Evolutionary conservation across 2,329 filamentous ascomycete genomes (phyloP), one percentile per base, ranked within the genome.

Genomic region (Penicillium verrucosum): DNA sequence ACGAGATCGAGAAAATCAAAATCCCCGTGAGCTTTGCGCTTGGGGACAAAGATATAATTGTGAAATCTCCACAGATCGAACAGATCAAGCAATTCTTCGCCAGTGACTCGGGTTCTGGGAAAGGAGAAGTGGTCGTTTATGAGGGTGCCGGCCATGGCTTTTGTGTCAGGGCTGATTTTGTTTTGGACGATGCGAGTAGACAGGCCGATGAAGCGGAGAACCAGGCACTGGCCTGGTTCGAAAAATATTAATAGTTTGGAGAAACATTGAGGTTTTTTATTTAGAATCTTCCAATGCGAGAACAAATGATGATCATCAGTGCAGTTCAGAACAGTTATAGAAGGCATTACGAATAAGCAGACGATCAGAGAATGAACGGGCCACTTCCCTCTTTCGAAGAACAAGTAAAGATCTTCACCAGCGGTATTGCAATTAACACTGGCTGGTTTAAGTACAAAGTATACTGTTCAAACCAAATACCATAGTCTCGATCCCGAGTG

Each of bases 61-160:
- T 52, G 3, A 52, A 52, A 21, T 1, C n/a, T 21, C 40, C 30
- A 0, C 50, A 52, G 5, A 52, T 45, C 12, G 41, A 45, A 23
- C 23, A 29, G 23, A 45, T 52, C 12, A 32, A 45, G 11, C 29
- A 29, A n/a, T 23, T 52, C 16, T 45, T 52, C 11, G 23, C 23
- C 14, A 21, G 11, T 11, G 32, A 37, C 6, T n/a, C 27, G 5
- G 32, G 41, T 10, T 8, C 40, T 78, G 0, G 81, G 77, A 10
- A 82, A 85, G 62, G 65, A 4, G 68, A 67, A 47, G 61, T 68
- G 1, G 62, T 58, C 37, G 55, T 68, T n/a, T 70, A 70, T 54
- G 32, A 57, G 16, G 65, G 61, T 2, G 67, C 65, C 5, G 58
- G 62, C 0, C 68, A 71, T 56, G 68, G 68, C 18, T 71, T 70